phyloP scores from a whole-genome alignment of 208 protist species.

The Endotrypanum monterogeii region DNA sequence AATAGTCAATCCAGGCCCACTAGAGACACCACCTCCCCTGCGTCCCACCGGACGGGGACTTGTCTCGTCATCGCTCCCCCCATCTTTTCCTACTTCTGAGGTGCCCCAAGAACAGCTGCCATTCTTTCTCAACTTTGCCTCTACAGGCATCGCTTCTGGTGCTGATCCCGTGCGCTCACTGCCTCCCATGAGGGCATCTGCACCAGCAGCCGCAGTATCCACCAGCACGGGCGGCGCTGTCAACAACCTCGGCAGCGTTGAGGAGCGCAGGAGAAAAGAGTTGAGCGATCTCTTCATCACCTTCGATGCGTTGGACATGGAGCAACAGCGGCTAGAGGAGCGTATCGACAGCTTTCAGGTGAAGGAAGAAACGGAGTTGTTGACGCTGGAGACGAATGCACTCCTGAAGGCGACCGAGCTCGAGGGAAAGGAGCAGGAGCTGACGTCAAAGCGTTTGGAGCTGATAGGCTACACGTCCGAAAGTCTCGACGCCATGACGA shows the following conservation, averaged over 20 bases:
- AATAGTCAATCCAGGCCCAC: not conserved
- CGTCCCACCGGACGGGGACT: not conserved
- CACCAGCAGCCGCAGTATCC: not conserved
- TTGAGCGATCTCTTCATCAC: constrained; percentile 44
- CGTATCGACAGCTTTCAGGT: constrained; percentile 46
- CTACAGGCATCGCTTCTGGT: not conserved
- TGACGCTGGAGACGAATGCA: constrained; percentile 52
- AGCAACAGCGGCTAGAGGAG: constrained; percentile 39
- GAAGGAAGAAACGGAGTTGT: constrained; percentile 62
- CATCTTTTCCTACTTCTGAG: not conserved
- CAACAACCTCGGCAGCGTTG: not conserved
- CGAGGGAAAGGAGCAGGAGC: constrained; percentile 28
- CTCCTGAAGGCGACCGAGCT: constrained; percentile 57
- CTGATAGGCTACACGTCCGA: constrained; percentile 33
- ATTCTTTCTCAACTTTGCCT: constrained; percentile 26
- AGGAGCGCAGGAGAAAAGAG: constrained; percentile 19
- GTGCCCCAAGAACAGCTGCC: not conserved
- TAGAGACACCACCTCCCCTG: not conserved
- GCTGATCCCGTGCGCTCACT: not conserved
- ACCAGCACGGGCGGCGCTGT: not conserved
- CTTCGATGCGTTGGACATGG: constrained; percentile 51
- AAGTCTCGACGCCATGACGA: constrained; percentile 30
- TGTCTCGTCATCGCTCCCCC: not conserved
- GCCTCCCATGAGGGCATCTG: not conserved
- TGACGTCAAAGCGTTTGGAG: constrained; percentile 25